These are phyloP conservation scores for Phytomonas sp. DNA, from an alignment of 208 protist genomes.

Conservation along the genomic window DNA sequence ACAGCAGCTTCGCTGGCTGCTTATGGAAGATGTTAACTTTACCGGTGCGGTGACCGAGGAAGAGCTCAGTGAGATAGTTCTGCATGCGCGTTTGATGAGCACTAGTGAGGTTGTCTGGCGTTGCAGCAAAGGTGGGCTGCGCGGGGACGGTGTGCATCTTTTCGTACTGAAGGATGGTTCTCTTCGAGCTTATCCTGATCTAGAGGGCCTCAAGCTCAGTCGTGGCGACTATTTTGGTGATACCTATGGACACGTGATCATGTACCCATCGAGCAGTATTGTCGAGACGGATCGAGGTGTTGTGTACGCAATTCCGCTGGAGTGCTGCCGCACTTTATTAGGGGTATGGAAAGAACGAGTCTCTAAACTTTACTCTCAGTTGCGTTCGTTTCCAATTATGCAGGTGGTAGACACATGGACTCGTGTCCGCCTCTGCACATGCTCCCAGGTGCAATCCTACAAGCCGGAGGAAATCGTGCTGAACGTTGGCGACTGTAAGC, in stretches of 20 bases:
- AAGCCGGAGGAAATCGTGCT: constrained; percentile 23
- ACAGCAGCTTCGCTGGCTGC: constrained; percentile 44
- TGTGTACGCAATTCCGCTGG: constrained; percentile 53
- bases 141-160: constrained; percentile 50
- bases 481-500: constrained; percentile 19
- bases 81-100: constrained; percentile 46
- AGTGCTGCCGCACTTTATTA: constrained; percentile 19
- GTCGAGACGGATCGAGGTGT: constrained; percentile 46
- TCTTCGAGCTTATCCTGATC: constrained; percentile 29
- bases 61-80: constrained; percentile 29
- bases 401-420: constrained; percentile 48
- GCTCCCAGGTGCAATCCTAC: constrained; percentile 10
- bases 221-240: constrained; percentile 73
- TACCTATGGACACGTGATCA: constrained; percentile 27
- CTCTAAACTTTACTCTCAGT: constrained; percentile 14
- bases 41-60: constrained; percentile 15
- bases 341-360: constrained; percentile 29
- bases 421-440: constrained; percentile 42
- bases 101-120: constrained; percentile 40
- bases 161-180: constrained; percentile 60
- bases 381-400: constrained; percentile 26
- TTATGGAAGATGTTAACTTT: constrained; percentile 32
- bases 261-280: constrained; percentile 28
- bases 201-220: constrained; percentile 25
- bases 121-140: constrained; percentile 31